A percentile compares a stretch with the other conserved stretches of the same genome.
Conservation (phyloP, 1,284 basidiomycete genomes). For the Gymnopus androsaceus region DNA sequence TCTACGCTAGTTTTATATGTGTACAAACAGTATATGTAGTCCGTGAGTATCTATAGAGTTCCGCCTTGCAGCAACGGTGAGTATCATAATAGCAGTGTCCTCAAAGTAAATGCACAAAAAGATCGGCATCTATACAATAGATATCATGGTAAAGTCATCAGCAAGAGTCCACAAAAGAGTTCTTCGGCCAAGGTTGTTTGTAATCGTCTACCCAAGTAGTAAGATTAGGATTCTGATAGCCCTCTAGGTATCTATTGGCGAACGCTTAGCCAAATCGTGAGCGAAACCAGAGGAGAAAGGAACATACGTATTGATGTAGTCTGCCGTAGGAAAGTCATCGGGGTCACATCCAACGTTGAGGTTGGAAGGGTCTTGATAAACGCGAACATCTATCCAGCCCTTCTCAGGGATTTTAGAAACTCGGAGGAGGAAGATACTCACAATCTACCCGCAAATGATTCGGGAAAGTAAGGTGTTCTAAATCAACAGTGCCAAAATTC, state of each 20-base stretch:
- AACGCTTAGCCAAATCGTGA: neutral
- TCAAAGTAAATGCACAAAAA: neutral
- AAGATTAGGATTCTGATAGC: slow-evolving; percentile 24
- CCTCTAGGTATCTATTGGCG: slow-evolving; percentile 26
- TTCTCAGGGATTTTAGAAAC: neutral
- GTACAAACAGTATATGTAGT: too few relatives aligned
- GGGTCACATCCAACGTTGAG: slow-evolving; percentile 74
- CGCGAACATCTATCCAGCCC: slow-evolving; percentile 1
- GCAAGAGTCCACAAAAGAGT: slow-evolving; percentile 21
- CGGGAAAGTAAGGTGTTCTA: slow-evolving; percentile 59
- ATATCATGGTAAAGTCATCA: slow-evolving; percentile 23
- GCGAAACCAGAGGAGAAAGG: too few relatives aligned
- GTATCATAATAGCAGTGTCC: neutral
- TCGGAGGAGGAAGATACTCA: neutral
- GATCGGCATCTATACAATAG: neutral
- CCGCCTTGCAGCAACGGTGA: too few relatives aligned
- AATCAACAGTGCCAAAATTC: slow-evolving; percentile 48
- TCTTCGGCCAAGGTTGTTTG: slow-evolving; percentile 34
- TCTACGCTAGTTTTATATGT: too few relatives aligned
- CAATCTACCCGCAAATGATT: slow-evolving; percentile 66
- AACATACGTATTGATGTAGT: neutral
- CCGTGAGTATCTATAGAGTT: too few relatives aligned
- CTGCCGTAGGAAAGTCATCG: slow-evolving; percentile 59
- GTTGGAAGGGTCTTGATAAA: slow-evolving; percentile 15
- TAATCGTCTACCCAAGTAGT: slow-evolving; percentile 49